Base-by-base conservation (phyloP, 208 protist genomes). In the Leishmania tropica region DNA sequence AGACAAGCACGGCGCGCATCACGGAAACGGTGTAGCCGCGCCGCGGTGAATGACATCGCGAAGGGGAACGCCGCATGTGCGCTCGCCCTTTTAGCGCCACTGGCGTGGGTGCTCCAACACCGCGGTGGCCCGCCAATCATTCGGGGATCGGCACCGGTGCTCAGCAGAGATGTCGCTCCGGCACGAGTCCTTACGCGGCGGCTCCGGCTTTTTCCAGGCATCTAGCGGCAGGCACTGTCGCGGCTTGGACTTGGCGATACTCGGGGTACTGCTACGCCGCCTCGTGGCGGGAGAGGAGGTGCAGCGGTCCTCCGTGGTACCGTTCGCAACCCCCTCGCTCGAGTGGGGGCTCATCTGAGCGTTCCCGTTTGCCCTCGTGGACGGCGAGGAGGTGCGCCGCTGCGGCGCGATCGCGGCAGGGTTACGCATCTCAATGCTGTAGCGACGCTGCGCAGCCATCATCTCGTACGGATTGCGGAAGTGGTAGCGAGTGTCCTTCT, bases 401-500 rank as follows among this genome's bases (percentile, higher is more conserved):
- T 77, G 58, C 64, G 79, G 72, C 17, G 78, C 67, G 40, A 80
- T 72, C 2, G 75, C 73, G 10, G 78, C 54, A 19, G 60, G 13
- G 76, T 17, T 40, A 19, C 62, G 76, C n/a, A 60, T 11, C n/a
- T 48, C 45, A 3, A 53, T 6, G 75, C 67, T 88, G 75, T 92
- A 92, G 42, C 88, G 84, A 17, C 78, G 85, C 77, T 87, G 81
- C 24, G 80, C 83, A 45, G 70, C 72, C 72, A 92, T 81, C 62
- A 87, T 47, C 28, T 76, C 47, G 87, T 90, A 95, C n/a, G 92
- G 89, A 76, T 92, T 83, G 4, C 45, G n/a, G 13, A 75, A 37
- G 35, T 64, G 56, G 35, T 75, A 89, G 78, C 85, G 78, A n/a
- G 42, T 60, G 45, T 85, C 79, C 58, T 83, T 89, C 42, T 85